A percentile compares a stretch with the other conserved stretches of the same genome.
Conservation (phyloP, 1,284 basidiomycete species). For the Ustilago cynodontis region DNA sequence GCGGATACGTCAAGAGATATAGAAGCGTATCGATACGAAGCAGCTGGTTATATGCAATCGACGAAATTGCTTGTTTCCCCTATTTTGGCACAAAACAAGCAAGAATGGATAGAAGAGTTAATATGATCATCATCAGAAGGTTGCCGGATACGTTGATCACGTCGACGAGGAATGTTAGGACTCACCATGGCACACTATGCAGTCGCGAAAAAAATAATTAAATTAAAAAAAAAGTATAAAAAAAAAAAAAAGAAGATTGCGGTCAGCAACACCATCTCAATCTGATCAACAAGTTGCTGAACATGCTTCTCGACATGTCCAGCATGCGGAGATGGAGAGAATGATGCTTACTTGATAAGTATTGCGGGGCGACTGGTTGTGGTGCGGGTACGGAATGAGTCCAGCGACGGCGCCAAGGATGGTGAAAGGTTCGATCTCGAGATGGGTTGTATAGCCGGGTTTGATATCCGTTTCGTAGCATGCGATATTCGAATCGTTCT, state of each 20-base stretch:
- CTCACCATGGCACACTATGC: too few species aligned
- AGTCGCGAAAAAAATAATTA: too few species aligned
- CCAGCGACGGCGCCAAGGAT: constrained; percentile 97
- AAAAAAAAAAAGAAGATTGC: too few species aligned
- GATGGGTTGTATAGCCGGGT: constrained; percentile 82
- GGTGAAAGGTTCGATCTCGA: constrained; percentile 99
- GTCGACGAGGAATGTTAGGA: too few species aligned
- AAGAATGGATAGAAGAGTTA: too few species aligned
- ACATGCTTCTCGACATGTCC: too few species aligned
- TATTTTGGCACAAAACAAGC: constrained; percentile 79
- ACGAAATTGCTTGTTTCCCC: constrained; percentile 96
- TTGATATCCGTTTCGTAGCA: constrained; percentile 91
- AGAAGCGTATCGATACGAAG: constrained; percentile 98
- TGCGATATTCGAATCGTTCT: constrained; percentile 97
- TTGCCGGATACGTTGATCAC: too few species aligned
- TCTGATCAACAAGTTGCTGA: too few species aligned
- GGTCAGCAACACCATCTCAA: too few species aligned
- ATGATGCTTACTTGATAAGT: constrained; percentile 76
- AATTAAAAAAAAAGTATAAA: too few species aligned
- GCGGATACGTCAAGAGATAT: constrained; percentile 98
- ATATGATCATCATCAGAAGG: too few species aligned
- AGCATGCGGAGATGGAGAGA: neutral
- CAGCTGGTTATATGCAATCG: constrained; percentile 97
- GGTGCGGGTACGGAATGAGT: constrained; percentile 98
- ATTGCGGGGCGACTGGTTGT: constrained; percentile 98